Evolutionary conservation across 768 basidiomycete species (phyloP).

Genomic region (Sporobolomyces pararoseus): DNA sequence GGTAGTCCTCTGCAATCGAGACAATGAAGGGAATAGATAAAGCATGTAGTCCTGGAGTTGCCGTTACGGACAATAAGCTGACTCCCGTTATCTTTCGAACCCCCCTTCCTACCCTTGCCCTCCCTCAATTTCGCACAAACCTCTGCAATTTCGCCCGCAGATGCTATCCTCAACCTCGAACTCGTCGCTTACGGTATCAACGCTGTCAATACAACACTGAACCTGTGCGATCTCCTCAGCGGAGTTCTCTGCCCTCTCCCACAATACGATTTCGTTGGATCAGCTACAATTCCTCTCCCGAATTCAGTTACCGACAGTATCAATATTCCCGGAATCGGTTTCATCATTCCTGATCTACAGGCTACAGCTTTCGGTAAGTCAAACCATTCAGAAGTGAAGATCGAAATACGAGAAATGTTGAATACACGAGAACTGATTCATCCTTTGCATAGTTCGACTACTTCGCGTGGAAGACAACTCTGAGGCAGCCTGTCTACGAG

Average conservation of each 20-base stretch:
- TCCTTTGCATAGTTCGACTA: constrained; percentile 22
- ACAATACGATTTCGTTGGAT: constrained; percentile 79
- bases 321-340: constrained; percentile 65
- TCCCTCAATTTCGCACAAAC: background rate
- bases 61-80: too few species aligned
- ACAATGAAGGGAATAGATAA: too few species aligned
- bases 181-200: constrained; percentile 79
- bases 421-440: background rate
- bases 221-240: constrained; percentile 72
- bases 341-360: constrained; percentile 82
- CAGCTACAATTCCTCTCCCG: constrained; percentile 28
- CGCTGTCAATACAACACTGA: constrained; percentile 69
- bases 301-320: constrained; percentile 54
- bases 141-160: constrained; percentile 50
- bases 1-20: too few species aligned
- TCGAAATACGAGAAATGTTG: too few species aligned
- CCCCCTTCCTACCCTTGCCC: background rate
- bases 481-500: constrained; percentile 82
- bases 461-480: constrained; percentile 48
- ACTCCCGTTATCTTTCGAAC: too few species aligned
- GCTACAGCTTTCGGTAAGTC: constrained; percentile 74
- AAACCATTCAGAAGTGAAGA: too few species aligned
- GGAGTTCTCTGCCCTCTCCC: constrained; percentile 78
- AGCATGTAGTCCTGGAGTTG: too few species aligned
- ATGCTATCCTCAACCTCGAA: constrained; percentile 74